A percentile compares a stretch with the other conserved stretches of the same genome.
Evolutionary conservation across 495 filamentous ascomycete species (phyloP).

Genomic region (Tirmania nivea): DNA sequence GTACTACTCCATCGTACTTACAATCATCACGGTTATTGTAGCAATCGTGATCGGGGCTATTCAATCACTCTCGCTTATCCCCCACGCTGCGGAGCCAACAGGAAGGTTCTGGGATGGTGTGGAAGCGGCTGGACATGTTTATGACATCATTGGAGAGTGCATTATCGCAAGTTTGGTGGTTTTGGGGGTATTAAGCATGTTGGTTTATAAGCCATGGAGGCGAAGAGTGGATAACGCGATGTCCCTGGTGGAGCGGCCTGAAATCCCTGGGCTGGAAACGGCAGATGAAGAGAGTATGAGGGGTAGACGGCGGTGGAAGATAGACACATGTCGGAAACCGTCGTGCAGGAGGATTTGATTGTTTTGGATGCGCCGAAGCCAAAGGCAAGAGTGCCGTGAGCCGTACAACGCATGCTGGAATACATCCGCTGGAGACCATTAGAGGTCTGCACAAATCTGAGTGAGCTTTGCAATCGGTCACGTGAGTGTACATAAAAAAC

Average conservation of each 20-base stretch:
- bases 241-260: conserved; percentile 7
- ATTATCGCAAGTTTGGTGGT: conserved; percentile 72
- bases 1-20: conserved; percentile 87
- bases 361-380: too few relatives aligned
- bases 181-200: conserved; percentile 45
- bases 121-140: conserved; percentile 49
- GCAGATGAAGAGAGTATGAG: conserved; percentile 34
- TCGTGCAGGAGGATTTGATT: too few relatives aligned
- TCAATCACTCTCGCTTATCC: conserved; percentile 55
- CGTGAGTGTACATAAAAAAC: too few relatives aligned
- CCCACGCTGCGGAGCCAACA: conserved; percentile 48
- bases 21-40: conserved; percentile 66
- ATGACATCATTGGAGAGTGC: conserved; percentile 63
- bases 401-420: too few relatives aligned
- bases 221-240: conserved; percentile 30
- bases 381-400: too few relatives aligned
- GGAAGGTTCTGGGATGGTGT: conserved; percentile 81
- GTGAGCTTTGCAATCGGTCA: too few relatives aligned
- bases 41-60: conserved; percentile 68
- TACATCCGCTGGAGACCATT: too few relatives aligned
- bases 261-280: conserved; percentile 86
- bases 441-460: too few relatives aligned
- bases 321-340: too few relatives aligned
- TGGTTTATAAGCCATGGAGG: conserved; percentile 61
- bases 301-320: too few relatives aligned